Percentiles rank a stretch among this genome's conserved stretches.
Evolutionary conservation across 257 asterid species (phyloP).

Genomic region (Ophiorrhiza pumila): DNA sequence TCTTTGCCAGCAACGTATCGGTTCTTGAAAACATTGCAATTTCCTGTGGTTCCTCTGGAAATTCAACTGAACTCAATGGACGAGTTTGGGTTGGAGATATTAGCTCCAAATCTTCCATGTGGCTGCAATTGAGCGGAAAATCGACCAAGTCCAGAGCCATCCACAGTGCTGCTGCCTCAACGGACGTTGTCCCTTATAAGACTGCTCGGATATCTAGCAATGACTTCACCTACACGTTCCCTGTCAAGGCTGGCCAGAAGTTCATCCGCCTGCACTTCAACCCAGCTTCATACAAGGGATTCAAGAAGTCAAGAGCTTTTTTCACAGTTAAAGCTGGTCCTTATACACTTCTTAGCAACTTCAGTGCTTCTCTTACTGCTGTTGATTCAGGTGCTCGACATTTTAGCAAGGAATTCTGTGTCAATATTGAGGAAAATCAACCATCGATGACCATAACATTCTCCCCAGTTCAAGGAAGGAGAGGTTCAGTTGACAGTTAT

Average conservation of each 20-base stretch:
- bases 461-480: constrained; percentile 29
- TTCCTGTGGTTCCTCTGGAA: constrained; percentile 53
- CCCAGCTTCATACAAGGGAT: constrained; percentile 27
- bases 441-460: constrained; percentile 35
- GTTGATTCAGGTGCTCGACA: constrained; percentile 30
- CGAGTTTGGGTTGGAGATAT: constrained; percentile 54
- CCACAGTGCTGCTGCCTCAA: neutral
- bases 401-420: constrained; percentile 52
- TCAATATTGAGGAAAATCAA: constrained; percentile 32
- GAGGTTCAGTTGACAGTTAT: constrained; percentile 13
- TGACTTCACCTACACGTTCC: constrained; percentile 23
- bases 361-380: constrained; percentile 25
- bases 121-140: constrained; percentile 42
- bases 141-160: constrained; percentile 32
- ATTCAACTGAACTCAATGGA: constrained; percentile 35
- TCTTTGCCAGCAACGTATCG: constrained; percentile 20
- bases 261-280: constrained; percentile 33
- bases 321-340: constrained; percentile 27
- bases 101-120: constrained; percentile 17
- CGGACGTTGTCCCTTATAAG: constrained; percentile 18
- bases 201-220: constrained; percentile 31
- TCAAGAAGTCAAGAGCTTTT: constrained; percentile 24
- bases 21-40: constrained; percentile 32
- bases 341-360: constrained; percentile 27
- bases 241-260: constrained; percentile 25